Conservation (phyloP, 176 grass and related monocot genomes). For the Leersia perrieri region DNA sequence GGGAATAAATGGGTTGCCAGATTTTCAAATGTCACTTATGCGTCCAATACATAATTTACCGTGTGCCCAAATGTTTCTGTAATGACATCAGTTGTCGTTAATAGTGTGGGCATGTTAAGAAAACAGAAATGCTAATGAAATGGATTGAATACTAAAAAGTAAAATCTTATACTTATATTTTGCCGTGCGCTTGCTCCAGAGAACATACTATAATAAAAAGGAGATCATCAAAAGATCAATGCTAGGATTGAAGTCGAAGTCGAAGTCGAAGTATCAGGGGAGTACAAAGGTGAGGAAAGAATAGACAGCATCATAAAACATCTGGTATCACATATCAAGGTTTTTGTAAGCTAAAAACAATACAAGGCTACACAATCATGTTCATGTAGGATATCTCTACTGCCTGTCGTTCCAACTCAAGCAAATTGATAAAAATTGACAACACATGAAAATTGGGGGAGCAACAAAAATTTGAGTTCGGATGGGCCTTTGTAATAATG, state of each 20-base stretch:
- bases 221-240: neutral
- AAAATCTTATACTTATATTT: neutral
- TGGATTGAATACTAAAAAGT: neutral
- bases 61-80: neutral
- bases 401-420: neutral
- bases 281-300: constrained; percentile 7
- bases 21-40: too few species aligned
- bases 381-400: constrained; percentile 5
- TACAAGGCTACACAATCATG: constrained; percentile 31
- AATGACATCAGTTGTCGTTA: neutral
- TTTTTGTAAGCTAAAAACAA: constrained; percentile 19
- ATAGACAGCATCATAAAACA: constrained; percentile 9
- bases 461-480: constrained; percentile 8
- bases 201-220: neutral
- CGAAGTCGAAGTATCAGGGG: too few species aligned
- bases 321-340: neutral
- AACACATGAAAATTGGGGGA: constrained; percentile 20
- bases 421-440: neutral
- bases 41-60: neutral
- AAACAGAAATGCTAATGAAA: neutral
- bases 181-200: neutral
- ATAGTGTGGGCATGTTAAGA: neutral
- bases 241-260: neutral
- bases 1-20: neutral
- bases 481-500: neutral